Percentiles rank a stretch among this genome's conserved stretches.
These are phyloP conservation scores for Calonectria ilicicola DNA, from an alignment of 2,329 filamentous ascomycete species.

Conservation along the genomic window DNA sequence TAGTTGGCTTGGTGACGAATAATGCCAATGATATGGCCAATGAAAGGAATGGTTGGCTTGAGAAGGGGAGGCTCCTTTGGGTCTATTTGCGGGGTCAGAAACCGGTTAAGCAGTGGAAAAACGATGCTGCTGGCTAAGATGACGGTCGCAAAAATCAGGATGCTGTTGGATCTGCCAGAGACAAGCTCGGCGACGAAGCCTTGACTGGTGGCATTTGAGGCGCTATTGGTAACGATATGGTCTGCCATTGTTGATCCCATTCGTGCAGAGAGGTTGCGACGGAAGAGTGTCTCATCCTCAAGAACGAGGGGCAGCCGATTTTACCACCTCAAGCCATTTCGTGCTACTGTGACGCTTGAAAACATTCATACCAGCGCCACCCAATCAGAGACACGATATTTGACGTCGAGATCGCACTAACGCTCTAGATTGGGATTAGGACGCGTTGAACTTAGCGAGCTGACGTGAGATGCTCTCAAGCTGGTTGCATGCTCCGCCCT, in stretches of 20 bases:
- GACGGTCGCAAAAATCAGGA: constrained; percentile 54
- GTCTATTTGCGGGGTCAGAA: constrained; percentile 39
- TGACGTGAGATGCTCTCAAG: not conserved
- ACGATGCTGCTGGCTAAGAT: constrained; percentile 22
- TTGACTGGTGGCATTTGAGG: not conserved
- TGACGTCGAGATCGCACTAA: too few species aligned
- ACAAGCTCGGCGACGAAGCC: not conserved
- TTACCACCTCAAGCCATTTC: not conserved
- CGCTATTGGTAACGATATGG: not conserved
- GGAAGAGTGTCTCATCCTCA: not conserved
- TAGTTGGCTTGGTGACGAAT: constrained; percentile 52
- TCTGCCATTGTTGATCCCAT: not conserved
- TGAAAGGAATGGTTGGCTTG: constrained; percentile 53
- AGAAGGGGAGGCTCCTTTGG: constrained; percentile 57
- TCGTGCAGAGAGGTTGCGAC: not conserved
- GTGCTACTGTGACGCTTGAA: not conserved
- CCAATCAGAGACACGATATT: not conserved
- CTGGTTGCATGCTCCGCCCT: not conserved
- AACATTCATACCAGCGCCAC: not conserved
- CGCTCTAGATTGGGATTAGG: not conserved
- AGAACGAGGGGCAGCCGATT: not conserved
- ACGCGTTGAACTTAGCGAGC: not conserved
- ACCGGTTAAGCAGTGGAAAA: constrained; percentile 29
- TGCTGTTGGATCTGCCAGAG: constrained; percentile 9
- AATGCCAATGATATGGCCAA: constrained; percentile 60